Percentiles rank a stretch among this genome's conserved stretches.
Conservation (phyloP, 768 basidiomycete genomes). For the Rhizopogon roseolus region DNA sequence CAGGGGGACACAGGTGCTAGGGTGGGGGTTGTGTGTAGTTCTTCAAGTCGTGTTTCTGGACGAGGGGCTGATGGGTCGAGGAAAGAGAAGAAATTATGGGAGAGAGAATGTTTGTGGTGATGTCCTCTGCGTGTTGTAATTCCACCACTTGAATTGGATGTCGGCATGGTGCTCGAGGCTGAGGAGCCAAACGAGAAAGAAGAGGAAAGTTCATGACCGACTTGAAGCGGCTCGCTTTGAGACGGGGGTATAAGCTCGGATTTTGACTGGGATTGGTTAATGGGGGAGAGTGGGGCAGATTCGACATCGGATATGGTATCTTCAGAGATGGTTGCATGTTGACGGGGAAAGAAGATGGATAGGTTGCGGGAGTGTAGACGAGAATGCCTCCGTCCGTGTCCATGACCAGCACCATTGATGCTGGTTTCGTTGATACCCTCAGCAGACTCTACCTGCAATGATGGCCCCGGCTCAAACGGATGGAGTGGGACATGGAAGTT, state of each 20-base stretch:
- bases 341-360: slow-evolving; percentile 85
- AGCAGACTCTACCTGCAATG: slow-evolving; percentile 13
- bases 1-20: slow-evolving; percentile 64
- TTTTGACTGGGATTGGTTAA: not conserved
- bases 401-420: not conserved
- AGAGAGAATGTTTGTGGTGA: slow-evolving; percentile 91
- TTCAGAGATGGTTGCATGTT: slow-evolving; percentile 60
- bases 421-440: slow-evolving; percentile 11
- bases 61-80: slow-evolving; percentile 59
- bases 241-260: slow-evolving; percentile 39
- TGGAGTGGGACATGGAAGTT: slow-evolving; percentile 25
- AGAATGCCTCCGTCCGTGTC: slow-evolving; percentile 45
- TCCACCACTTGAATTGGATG: slow-evolving; percentile 18
- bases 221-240: slow-evolving; percentile 28
- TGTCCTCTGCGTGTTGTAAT: slow-evolving; percentile 52
- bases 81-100: slow-evolving; percentile 95
- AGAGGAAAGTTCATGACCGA: slow-evolving; percentile 39
- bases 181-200: slow-evolving; percentile 49
- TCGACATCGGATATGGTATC: slow-evolving; percentile 48
- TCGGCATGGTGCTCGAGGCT: slow-evolving; percentile 38
- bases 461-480: slow-evolving; percentile 16
- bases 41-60: slow-evolving; percentile 16
- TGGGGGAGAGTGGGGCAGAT: slow-evolving; percentile 41
- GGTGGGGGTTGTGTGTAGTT: slow-evolving; percentile 54
- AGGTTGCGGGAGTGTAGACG: slow-evolving; percentile 88